Base-by-base conservation (phyloP, 495 filamentous ascomycete species). In the Astrocystis sublimbata region DNA sequence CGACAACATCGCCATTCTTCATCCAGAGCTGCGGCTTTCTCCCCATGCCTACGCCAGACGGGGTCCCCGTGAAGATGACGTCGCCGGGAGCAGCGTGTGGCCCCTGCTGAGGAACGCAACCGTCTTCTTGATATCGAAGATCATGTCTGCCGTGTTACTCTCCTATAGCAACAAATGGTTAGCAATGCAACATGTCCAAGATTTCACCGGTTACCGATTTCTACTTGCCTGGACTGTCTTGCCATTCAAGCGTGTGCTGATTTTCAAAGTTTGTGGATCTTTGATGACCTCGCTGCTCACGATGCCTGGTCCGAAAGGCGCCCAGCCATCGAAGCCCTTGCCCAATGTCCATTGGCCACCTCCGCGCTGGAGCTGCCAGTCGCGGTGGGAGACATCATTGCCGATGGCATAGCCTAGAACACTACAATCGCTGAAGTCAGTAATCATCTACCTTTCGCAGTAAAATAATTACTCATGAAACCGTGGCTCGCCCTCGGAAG, bases 241-340 rank as follows among this genome's bases (percentile, higher is more conserved):
- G 0, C 89, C 91, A 72, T 96, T 96, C 36, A 94, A 64, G 61
- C 83, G 86, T 0, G 88, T 90, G 43, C 73, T 75, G 46, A 93
- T 92, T 28, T 75, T 77, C 58, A 92, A 73, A 17, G 73, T 77
- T 72, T 91, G 88, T 0, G 91, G 91, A 69, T 93, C 85, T 35
- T 77, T 71, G 65, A 94, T 88, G 61, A 92, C 42, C n/a, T 73
- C 74, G 53, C 78, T 75, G 36, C 83, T 86, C 21, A 92, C 89
- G 65, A 94, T 92, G 0, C 89, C 91, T 13, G 92, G 92, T 2
- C 92, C 92, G 65, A 84, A 89, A 0, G 91, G 92, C n/a, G 90
- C 91, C 91, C 90, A 94, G 45, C 89, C 88, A 75, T 96, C 91
- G 67, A 92, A 94, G 3, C 90, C 88, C 72, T 96, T 96, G 1